These are phyloP conservation scores for Falciphora oryzae DNA, from an alignment of 2,329 filamentous ascomycete species.

Conservation along the genomic window DNA sequence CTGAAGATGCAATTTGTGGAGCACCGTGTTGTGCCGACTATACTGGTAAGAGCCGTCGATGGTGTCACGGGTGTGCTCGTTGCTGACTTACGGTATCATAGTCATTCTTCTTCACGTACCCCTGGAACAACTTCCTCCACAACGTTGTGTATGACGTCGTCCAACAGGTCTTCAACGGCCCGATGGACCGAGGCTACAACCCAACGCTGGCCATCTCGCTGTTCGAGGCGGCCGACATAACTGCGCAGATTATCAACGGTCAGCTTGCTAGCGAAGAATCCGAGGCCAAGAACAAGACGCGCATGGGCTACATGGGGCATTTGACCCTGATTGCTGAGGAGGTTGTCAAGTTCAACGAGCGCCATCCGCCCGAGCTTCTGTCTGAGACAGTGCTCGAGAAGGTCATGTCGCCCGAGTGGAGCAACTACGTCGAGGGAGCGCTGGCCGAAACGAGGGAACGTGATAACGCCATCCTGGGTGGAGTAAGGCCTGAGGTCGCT, in stretches of 20 bases:
- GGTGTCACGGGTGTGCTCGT: background rate
- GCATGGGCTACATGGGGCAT: slow-evolving; percentile 97
- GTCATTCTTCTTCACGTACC: slow-evolving; percentile 98
- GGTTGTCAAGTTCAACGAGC: slow-evolving; percentile 96
- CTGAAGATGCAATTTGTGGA: slow-evolving; percentile 97
- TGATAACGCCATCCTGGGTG: slow-evolving; percentile 96
- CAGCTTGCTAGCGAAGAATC: slow-evolving; percentile 83
- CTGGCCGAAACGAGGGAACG: slow-evolving; percentile 89
- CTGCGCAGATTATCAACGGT: slow-evolving; percentile 84
- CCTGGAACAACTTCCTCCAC: slow-evolving; percentile 99
- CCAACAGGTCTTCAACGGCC: slow-evolving; percentile 97
- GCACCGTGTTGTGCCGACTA: slow-evolving; percentile 88
- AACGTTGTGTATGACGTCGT: slow-evolving; percentile 99
- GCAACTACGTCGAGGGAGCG: slow-evolving; percentile 89
- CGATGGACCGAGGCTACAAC: slow-evolving; percentile 95
- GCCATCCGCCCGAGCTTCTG: slow-evolving; percentile 81
- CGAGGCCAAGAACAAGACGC: slow-evolving; percentile 76
- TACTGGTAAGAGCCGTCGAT: slow-evolving; percentile 59
- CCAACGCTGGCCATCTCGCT: slow-evolving; percentile 83
- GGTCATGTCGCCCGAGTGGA: slow-evolving; percentile 86
- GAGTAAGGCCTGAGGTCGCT: slow-evolving; percentile 85
- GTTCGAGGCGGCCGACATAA: slow-evolving; percentile 86
- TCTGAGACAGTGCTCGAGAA: slow-evolving; percentile 80
- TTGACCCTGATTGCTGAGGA: slow-evolving; percentile 95
- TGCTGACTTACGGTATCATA: slow-evolving; percentile 30